Base-by-base conservation (phyloP, 805 yeast species). In the Wickerhamomyces queroliae region DNA sequence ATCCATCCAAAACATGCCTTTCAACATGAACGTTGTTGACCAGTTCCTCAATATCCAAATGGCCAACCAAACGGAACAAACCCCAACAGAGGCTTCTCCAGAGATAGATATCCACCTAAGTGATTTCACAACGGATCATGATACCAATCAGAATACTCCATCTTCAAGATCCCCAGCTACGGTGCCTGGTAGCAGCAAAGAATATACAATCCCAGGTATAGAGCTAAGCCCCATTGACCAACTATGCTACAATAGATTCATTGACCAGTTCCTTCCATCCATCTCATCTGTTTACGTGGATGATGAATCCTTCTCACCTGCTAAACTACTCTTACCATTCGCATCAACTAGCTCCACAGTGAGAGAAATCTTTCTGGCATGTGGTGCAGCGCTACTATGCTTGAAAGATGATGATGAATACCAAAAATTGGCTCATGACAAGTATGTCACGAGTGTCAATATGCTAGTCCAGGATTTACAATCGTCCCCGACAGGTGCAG, bases 321-420 rank as follows among this genome's bases (percentile, higher is more conserved):
- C 39, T 26, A 43, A 43, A 7, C 31, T 51, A 2, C 26, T 54
- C 2, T 18, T 47, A 4, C 56, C 57, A 2, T 48, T 42, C 36
- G 52, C 49, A 3, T 38, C 46, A 9, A 33, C 44, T 0, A 47
- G 45, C 35, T 3, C 32, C 11, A 44, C 48, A 2, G 55, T 48
- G 4, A 35, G 56, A 16, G 53, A 49, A 27, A 46, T 49, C 17
- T 50, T 49, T 38, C 30, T 52, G 3, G 54, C 59, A 0, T 52
- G 57, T 44, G 59, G 59, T 19, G 53, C 59, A 2, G 45, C 57
- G 3, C 41, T 48, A 15, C 18, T 49, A 17, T 53, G 57, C 1
- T 52, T 44, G 34, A 24, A n/a, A n/a, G n/a, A 40, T 7, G 45
- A 50, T 12, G 56, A 51, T 28, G 33, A 36, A 19, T 53, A 39